A percentile compares a stretch with the other conserved stretches of the same genome.
phyloP scores from a whole-genome alignment of 306 rosid species.

The Ammopiptanthus mongolicus region DNA sequence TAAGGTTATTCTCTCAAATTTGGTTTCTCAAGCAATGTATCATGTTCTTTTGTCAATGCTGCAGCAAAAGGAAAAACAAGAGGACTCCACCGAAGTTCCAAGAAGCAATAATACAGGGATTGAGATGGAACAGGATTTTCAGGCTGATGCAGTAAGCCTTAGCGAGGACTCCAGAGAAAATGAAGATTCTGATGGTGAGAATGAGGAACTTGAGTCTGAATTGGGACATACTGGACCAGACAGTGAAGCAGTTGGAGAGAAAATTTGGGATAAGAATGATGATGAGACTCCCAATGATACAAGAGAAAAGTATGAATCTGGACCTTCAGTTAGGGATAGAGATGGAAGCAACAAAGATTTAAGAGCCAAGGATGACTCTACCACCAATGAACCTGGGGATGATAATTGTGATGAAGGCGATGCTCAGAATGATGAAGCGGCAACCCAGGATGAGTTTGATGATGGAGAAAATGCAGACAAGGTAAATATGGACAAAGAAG shows the following conservation, averaged over 20 bases:
- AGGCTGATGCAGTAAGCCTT: slow-evolving; percentile 59
- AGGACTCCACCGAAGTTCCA: slow-evolving; percentile 49
- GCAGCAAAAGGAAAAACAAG: slow-evolving; percentile 56
- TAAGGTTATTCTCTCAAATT: neutral
- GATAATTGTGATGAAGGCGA: slow-evolving; percentile 39
- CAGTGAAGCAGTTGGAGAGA: slow-evolving; percentile 63
- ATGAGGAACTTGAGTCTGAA: slow-evolving; percentile 55
- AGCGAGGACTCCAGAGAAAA: slow-evolving; percentile 82
- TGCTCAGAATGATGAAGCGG: slow-evolving; percentile 38
- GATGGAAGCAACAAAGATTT: slow-evolving; percentile 63
- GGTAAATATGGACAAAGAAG: slow-evolving; percentile 54
- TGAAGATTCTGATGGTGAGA: slow-evolving; percentile 44
- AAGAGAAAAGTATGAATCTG: slow-evolving; percentile 63
- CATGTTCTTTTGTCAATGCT: slow-evolving; percentile 17
- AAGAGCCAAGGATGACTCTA: slow-evolving; percentile 69
- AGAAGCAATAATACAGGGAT: slow-evolving; percentile 63
- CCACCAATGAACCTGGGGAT: slow-evolving; percentile 45
- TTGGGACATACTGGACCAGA: slow-evolving; percentile 73
- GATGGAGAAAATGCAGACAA: slow-evolving; percentile 53
- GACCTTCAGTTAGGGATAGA: slow-evolving; percentile 56
- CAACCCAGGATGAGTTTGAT: slow-evolving; percentile 29
- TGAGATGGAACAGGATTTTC: slow-evolving; percentile 89
- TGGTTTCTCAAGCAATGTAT: neutral
- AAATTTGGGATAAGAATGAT: slow-evolving; percentile 63
- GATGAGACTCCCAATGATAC: slow-evolving; percentile 51